These are phyloP conservation scores for Salicornia ramosissima DNA, from an alignment of 148 eudicot species.

Conservation along the genomic window DNA sequence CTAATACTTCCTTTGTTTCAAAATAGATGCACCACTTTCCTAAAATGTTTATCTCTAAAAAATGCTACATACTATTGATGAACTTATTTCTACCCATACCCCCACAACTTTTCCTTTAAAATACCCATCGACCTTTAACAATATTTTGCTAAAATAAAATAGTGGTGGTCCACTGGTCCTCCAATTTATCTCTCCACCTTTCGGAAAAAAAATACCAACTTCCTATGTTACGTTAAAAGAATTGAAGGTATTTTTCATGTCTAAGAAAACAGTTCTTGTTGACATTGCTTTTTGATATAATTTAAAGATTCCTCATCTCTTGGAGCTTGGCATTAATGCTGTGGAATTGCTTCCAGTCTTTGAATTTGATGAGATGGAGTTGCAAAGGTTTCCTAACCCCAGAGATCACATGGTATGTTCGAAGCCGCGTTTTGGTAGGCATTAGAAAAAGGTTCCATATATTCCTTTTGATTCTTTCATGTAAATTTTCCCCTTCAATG, in stretches of 20 bases:
- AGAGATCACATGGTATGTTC: constrained; percentile 89
- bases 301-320: constrained; percentile 83
- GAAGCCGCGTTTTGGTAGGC: not conserved
- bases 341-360: constrained; percentile 95
- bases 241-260: not conserved
- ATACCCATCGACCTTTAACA: too few relatives aligned
- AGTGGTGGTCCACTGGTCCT: too few relatives aligned
- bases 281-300: not conserved
- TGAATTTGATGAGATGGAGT: constrained; percentile 97
- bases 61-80: too few relatives aligned
- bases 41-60: too few relatives aligned
- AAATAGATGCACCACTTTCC: too few relatives aligned
- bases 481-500: not conserved
- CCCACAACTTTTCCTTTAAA: too few relatives aligned
- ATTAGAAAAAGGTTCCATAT: not conserved
- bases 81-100: too few relatives aligned
- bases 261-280: not conserved
- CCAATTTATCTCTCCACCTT: too few relatives aligned
- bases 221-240: too few relatives aligned
- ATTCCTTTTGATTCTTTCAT: constrained; percentile 1
- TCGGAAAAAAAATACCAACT: too few relatives aligned
- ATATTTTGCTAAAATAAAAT: too few relatives aligned
- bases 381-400: constrained; percentile 81
- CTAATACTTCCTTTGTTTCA: too few relatives aligned
- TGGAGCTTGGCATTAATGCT: constrained; percentile 95